phyloP scores from a whole-genome alignment of 164 flowering plant genomes.

The Liquidambar formosana region DNA sequence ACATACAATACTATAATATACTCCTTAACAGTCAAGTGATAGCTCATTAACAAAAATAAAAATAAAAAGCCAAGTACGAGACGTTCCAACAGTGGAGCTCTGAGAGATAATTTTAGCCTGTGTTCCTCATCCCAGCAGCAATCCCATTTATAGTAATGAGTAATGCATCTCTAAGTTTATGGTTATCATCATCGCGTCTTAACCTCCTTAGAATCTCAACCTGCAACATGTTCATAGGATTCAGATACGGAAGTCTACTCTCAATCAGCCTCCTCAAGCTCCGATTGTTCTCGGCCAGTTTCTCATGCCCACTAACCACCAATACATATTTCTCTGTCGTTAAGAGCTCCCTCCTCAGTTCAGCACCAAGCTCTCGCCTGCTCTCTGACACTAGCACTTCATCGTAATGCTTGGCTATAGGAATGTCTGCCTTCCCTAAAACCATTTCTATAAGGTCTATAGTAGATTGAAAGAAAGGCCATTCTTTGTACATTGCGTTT shows the following conservation, averaged over 20 bases:
- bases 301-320: constrained; percentile 76
- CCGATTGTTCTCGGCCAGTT: constrained; percentile 64
- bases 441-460: constrained; percentile 97
- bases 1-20: too few species aligned
- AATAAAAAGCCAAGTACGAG: too few species aligned
- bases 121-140: constrained; percentile 98
- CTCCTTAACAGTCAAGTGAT: too few species aligned
- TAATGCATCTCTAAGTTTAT: constrained; percentile 81
- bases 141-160: constrained; percentile 93
- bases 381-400: constrained; percentile 76
- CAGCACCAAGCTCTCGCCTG: constrained; percentile 64
- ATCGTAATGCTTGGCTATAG: constrained; percentile 83
- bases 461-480: constrained; percentile 95
- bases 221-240: constrained; percentile 85
- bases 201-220: constrained; percentile 82
- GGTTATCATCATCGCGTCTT: constrained; percentile 71
- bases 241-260: constrained; percentile 79
- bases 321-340: constrained; percentile 69
- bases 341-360: constrained; percentile 65
- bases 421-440: constrained; percentile 77
- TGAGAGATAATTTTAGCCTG: constrained; percentile 45
- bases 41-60: too few species aligned
- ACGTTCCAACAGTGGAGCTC: too few species aligned
- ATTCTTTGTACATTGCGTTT: constrained; percentile 81
- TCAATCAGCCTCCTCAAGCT: constrained; percentile 80